Conservation (phyloP, 495 filamentous ascomycete species). For the Neurospora sp. region DNA sequence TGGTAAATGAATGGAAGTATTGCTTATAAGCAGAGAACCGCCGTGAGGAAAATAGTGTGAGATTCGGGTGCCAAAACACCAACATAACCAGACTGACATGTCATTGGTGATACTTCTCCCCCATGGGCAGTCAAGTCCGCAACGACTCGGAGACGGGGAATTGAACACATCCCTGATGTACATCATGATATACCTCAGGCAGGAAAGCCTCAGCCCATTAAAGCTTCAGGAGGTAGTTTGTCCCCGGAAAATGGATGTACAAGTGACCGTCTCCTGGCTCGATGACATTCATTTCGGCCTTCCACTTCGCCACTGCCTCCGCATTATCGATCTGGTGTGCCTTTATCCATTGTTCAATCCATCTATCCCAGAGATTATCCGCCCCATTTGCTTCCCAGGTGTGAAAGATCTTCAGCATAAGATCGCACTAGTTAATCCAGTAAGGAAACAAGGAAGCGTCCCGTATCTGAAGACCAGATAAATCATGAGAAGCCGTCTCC, state of each 20-base stretch:
- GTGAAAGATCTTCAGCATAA: fast-evolving
- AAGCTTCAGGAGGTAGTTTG: too few species aligned
- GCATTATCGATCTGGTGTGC: background rate
- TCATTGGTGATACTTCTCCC: too few species aligned
- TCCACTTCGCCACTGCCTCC: background rate
- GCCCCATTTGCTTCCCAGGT: too few species aligned
- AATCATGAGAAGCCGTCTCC: background rate
- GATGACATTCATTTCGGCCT: too few species aligned
- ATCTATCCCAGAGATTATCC: background rate
- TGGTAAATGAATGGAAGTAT: background rate
- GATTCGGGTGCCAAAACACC: background rate
- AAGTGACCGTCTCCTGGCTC: too few species aligned
- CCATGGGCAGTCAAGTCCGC: background rate
- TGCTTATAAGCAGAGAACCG: background rate
- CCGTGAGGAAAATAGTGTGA: too few species aligned
- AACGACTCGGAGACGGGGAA: background rate
- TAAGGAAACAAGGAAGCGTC: background rate
- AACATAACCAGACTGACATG: background rate
- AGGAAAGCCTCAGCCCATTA: too few species aligned
- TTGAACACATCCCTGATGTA: too few species aligned
- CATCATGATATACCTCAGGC: too few species aligned
- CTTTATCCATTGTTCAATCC: background rate
- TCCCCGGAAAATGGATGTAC: too few species aligned
- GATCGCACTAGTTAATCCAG: background rate
- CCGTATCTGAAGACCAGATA: background rate